phyloP scores from a whole-genome alignment of 2,329 filamentous ascomycete species.

The Claviceps arundinis region DNA sequence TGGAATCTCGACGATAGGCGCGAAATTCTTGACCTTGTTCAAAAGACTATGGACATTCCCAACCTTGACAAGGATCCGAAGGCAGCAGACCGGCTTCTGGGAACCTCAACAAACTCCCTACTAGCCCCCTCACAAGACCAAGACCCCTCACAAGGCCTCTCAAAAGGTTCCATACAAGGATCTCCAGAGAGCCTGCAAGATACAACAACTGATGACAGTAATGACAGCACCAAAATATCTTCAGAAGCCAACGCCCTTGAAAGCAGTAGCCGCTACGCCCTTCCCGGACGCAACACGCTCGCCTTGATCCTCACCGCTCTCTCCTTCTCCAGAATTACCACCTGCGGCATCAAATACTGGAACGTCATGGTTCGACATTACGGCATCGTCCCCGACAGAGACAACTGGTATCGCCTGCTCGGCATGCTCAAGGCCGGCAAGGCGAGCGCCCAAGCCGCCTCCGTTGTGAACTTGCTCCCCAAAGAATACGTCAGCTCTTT shows the following conservation, averaged over 20 bases:
- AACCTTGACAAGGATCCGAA: slow-evolving; percentile 28
- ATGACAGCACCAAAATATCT: background rate
- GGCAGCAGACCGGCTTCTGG: background rate
- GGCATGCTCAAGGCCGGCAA: slow-evolving; percentile 52
- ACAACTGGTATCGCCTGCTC: slow-evolving; percentile 58
- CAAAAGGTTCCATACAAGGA: background rate
- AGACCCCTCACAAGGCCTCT: background rate
- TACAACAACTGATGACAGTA: background rate
- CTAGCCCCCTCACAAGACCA: background rate
- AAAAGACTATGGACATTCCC: slow-evolving; percentile 69
- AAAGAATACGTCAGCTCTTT: slow-evolving; percentile 28
- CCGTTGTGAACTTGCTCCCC: slow-evolving; percentile 45
- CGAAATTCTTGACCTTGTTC: slow-evolving; percentile 60
- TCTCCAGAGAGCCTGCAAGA: too few relatives aligned
- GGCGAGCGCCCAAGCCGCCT: slow-evolving; percentile 47
- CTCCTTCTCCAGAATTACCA: slow-evolving; percentile 43
- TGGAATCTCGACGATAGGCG: slow-evolving; percentile 46
- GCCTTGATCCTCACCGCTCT: slow-evolving; percentile 57
- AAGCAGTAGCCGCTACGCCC: slow-evolving; percentile 20
- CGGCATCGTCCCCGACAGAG: slow-evolving; percentile 54
- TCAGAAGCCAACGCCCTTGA: slow-evolving; percentile 4
- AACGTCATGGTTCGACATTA: slow-evolving; percentile 48
- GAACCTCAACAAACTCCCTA: too few relatives aligned
- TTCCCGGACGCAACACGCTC: slow-evolving; percentile 45
- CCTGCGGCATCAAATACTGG: slow-evolving; percentile 67